Base-by-base conservation (phyloP, 495 filamentous ascomycete genomes). In the Letharia columbiana region DNA sequence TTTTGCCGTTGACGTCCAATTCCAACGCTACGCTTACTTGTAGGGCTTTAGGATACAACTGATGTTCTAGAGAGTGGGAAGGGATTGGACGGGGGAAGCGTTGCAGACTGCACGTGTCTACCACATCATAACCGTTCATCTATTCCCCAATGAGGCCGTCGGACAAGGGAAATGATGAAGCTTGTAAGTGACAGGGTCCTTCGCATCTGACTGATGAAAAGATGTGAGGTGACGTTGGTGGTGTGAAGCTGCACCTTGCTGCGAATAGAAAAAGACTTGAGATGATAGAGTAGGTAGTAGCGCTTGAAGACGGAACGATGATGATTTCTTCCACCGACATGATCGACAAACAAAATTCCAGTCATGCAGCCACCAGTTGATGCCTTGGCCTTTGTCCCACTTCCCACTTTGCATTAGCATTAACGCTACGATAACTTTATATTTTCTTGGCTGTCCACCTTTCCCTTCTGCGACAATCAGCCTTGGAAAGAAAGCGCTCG, bases 381-480 rank as follows among this genome's bases (percentile, higher is more conserved):
- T 28, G 23, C 23, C 23, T 28, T 28, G 23, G 23, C 23, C 23
- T 1, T 47, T 33, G 41, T 57, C 50, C 62, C 50, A 64, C 39
- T 58, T 28, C 23, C 23, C 23, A 28, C 23, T 28, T 28, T 17
- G 23, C 17, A 44, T 33, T 28, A 17, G 50, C 12, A 10, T n/a
- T 56, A 64, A 44, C 7, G 23, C 50, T 31, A 54, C 23, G 52
- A 65, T 47, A 65, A 65, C 41, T 33, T 42, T 65, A 65, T 35
- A 17, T 7, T 4, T 54, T 12, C 52, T 4, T 59, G 45, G 54
- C 41, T 4, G 5, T 28, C 18, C 23, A 8, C 7, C 40, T 58
- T 59, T 58, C 56, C 52, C 28, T 18, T 54, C 10, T 65, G 23
- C 40, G 41, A 35, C 2, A 17, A 8, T 4, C 4, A 6, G 6